phyloP scores from a whole-genome alignment of 768 basidiomycete genomes.

The Strobilomyces echinocephalus region DNA sequence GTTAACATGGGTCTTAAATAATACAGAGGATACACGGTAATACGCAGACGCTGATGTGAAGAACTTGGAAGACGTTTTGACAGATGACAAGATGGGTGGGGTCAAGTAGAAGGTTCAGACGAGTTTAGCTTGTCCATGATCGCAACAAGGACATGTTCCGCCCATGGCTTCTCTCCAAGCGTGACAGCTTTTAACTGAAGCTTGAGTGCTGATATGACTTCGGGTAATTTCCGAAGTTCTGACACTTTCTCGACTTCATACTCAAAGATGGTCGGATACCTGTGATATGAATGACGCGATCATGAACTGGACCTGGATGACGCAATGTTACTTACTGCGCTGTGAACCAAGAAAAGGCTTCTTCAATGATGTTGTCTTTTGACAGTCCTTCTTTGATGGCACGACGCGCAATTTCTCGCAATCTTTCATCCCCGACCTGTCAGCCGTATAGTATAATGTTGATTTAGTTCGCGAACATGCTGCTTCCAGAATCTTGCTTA shows the following conservation, averaged over 20 bases:
- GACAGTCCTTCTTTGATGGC: constrained; percentile 23
- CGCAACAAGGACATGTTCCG: constrained; percentile 15
- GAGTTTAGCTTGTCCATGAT: constrained; percentile 24
- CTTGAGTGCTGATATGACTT: constrained; percentile 21
- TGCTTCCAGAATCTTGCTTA: constrained; percentile 7
- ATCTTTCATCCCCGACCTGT: constrained; percentile 23
- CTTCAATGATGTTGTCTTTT: constrained; percentile 24
- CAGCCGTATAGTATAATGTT: neutral
- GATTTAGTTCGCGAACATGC: neutral
- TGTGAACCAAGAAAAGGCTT: constrained; percentile 30
- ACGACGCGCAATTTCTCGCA: constrained; percentile 23
- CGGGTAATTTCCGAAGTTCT: constrained; percentile 18
- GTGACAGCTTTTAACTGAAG: constrained; percentile 21
- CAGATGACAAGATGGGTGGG: neutral
- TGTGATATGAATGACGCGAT: constrained; percentile 4
- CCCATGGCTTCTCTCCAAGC: constrained; percentile 27
- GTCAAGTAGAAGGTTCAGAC: constrained; percentile 3
- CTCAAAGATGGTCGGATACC: constrained; percentile 11
- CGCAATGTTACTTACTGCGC: constrained; percentile 22
- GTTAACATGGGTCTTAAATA: constrained; percentile 12
- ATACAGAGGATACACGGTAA: neutral
- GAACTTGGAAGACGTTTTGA: neutral
- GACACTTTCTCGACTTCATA: constrained; percentile 18
- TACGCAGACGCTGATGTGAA: neutral
- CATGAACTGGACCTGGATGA: neutral